Base-by-base conservation (phyloP, 2,329 filamentous ascomycete species). In the Alternaria infectoria region DNA sequence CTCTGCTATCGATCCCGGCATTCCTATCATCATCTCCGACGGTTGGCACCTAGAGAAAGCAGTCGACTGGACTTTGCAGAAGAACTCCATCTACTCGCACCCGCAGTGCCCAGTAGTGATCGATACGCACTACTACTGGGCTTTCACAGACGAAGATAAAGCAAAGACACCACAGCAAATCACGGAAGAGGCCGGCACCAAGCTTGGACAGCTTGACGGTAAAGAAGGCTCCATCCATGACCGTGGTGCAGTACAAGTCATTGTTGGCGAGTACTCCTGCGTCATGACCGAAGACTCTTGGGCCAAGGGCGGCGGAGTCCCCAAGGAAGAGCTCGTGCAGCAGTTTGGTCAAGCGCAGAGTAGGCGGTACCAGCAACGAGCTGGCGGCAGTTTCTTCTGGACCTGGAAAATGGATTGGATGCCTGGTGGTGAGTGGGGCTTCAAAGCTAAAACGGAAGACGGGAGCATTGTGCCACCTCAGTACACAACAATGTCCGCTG, bases 341-440 rank as follows among this genome's bases (percentile, higher is more conserved):
- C 74, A 81, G 21, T 87, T 88, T 67, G 85, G 85, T 12, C 77
- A 80, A 47, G 81, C 80, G 2, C 83, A 89, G 69, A 83, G 80
- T 25, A 70, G 79, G 11, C 80, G 80, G 46, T 89, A 84, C 74
- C 82, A 86, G 59, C 70, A 81, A n/a, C 81, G 80, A 47, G 76
- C 84, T 13, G 84, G 83, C 3, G 87, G 87, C 2, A 81, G 80
- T 30, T 88, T 84, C 69, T 89, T 89, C 77, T 88, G 87, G 87
- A 88, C 87, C 0, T 86, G 81, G 70, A 86, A 86, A 58, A 88
- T 88, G 86, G 82, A 87, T 66, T 88, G 86, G 86, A 86, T 87
- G 82, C 82, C 83, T n/a, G 87, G 86, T 12, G 86, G 86, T 12
- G 86, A 87, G 73, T 89, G 87, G 87, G 86, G 86, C 0, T 88